Base-by-base conservation (phyloP, 2,329 filamentous ascomycete species). In the Rhytidhysteron rufulum region DNA sequence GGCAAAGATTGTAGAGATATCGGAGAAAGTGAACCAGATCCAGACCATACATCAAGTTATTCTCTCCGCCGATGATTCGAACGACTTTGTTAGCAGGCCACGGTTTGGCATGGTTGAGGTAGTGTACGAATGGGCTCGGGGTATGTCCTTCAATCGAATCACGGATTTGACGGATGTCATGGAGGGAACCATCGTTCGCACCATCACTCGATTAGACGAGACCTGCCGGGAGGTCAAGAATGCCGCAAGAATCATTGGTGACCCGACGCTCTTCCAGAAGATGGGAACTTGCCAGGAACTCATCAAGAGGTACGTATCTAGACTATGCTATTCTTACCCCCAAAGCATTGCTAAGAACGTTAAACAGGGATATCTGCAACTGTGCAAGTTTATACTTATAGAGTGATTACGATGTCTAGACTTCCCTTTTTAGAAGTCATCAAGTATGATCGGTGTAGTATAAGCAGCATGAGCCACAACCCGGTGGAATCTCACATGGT, bases 101-200 rank as follows among this genome's bases (percentile, higher is more conserved):
- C 79, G 91, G 8, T 98, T 98, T 61, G 93, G 91, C 1, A 78
- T 98, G 41, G 89, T 95, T 62, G 93, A 98, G 66, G 93, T 98
- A 0, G 94, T 98, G 24, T 96, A 97, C 63, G 93, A 98, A 66
- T 98, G 93, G 93, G 93, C 93, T 8, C 77, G 88, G 36, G 93
- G 93, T 19, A 97, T 97, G 88, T 91, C 87, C 38, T 98, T 98
- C 75, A 95, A 94, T 68, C 91, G 93, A 50, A 98, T 98, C 52
- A 97, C 91, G 0, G 86, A 91, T 51, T 70, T 98, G 60, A 98
- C 93, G 6, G 91, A 97, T 63, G 90, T 98, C 42, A 81, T 97
- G 56, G 93, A 98, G 67, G 93, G 93, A 1, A 97, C 93, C 0
- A 97, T 98, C 68, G 93, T 98, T 34, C 76, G 93, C 38, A 91